These are phyloP conservation scores for Yarrowia hollandica DNA, from an alignment of 805 yeast species.

Conservation along the genomic window DNA sequence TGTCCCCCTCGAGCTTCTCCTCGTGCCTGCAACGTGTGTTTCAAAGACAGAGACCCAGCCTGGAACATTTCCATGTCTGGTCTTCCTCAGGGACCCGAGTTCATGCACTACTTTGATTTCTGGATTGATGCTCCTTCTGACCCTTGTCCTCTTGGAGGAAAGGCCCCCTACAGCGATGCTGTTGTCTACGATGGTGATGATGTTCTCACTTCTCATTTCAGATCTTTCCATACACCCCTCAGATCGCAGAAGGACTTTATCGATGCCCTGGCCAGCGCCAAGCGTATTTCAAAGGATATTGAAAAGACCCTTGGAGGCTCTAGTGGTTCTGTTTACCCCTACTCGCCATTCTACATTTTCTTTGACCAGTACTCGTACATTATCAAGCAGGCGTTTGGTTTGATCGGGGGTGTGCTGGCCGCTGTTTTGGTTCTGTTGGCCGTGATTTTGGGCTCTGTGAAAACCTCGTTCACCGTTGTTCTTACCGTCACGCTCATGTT, in stretches of 20 bases:
- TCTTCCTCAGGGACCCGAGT: slow-evolving; percentile 73
- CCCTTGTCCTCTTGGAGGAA: slow-evolving; percentile 93
- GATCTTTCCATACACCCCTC: slow-evolving; percentile 77
- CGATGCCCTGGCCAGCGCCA: slow-evolving; percentile 69
- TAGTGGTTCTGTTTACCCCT: slow-evolving; percentile 71
- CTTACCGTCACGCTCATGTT: slow-evolving; percentile 63
- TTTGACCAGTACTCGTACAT: slow-evolving; percentile 84
- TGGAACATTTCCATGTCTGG: slow-evolving; percentile 79
- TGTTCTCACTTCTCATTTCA: slow-evolving; percentile 63
- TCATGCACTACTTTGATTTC: slow-evolving; percentile 66
- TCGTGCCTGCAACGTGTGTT: slow-evolving; percentile 74
- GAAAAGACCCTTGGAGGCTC: slow-evolving; percentile 35
- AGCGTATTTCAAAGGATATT: slow-evolving; percentile 60
- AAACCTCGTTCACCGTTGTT: slow-evolving; percentile 58
- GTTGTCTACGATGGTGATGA: slow-evolving; percentile 48
- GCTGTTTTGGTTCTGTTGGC: slow-evolving; percentile 54
- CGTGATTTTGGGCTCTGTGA: slow-evolving; percentile 63
- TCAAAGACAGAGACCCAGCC: slow-evolving; percentile 53
- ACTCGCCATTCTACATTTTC: slow-evolving; percentile 88
- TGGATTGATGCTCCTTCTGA: slow-evolving; percentile 88
- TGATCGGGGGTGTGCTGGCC: slow-evolving; percentile 54
- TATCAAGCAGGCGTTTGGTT: slow-evolving; percentile 54
- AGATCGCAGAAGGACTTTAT: slow-evolving; percentile 84
- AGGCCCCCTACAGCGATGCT: slow-evolving; percentile 79
- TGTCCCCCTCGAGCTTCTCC: slow-evolving; percentile 69